Percentiles rank a stretch among this genome's conserved stretches.
Evolutionary conservation across 2,329 filamentous ascomycete species (phyloP).

Genomic region (Celoporthe dispersa): DNA sequence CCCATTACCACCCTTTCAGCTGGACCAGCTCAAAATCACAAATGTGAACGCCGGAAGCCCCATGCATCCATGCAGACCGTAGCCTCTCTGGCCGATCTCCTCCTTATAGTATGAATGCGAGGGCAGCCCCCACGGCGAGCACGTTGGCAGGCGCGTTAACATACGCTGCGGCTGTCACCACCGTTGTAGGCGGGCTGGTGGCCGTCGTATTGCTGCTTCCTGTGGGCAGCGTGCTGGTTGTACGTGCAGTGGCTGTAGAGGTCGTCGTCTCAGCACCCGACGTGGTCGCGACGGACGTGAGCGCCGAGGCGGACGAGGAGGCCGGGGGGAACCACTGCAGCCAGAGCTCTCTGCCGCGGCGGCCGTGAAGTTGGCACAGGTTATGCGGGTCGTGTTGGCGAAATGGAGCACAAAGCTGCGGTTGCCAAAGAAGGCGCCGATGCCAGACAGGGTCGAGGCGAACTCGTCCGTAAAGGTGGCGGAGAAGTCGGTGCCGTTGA

Average conservation of each 20-base stretch:
- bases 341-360: constrained; percentile 32
- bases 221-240: constrained; percentile 10
- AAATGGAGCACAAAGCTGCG: constrained; percentile 68
- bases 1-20: background rate
- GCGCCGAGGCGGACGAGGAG: constrained; percentile 22
- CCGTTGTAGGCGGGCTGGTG: constrained; percentile 1
- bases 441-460: constrained; percentile 55
- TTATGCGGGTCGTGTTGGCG: constrained; percentile 65
- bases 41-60: background rate
- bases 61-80: background rate
- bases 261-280: background rate
- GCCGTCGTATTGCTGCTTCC: constrained; percentile 11
- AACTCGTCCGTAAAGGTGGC: constrained; percentile 60
- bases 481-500: constrained; percentile 55
- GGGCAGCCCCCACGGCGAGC: constrained; percentile 20
- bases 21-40: background rate
- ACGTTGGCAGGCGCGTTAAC: constrained; percentile 18
- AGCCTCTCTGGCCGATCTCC: background rate
- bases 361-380: constrained; percentile 64
- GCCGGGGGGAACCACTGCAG: constrained; percentile 17
- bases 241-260: constrained; percentile 1
- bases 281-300: constrained; percentile 9
- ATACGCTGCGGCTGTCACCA: constrained; percentile 16
- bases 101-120: constrained; percentile 22
- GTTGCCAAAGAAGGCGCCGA: constrained; percentile 66